A percentile compares a stretch with the other conserved stretches of the same genome.
Evolutionary conservation across 805 yeast species (phyloP).

Genomic region (Saturnispora mendoncae): DNA sequence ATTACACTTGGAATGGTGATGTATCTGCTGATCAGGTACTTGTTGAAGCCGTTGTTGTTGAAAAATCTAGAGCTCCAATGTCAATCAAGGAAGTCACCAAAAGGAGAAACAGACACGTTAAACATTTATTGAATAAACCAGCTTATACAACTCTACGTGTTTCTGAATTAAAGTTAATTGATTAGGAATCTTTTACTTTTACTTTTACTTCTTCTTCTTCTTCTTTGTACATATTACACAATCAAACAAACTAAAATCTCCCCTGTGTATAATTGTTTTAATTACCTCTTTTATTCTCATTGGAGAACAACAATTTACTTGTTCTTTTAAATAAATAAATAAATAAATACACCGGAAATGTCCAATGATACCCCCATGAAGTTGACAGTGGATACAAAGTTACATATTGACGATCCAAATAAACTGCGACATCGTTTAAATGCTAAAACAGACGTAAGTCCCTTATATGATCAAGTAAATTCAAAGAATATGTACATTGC

Average conservation of each 20-base stretch:
- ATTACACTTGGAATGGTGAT: slow-evolving; percentile 58
- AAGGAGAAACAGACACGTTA: slow-evolving; percentile 68
- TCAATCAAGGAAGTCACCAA: slow-evolving; percentile 66
- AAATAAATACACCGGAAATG: no score
- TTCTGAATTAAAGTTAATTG: slow-evolving; percentile 53
- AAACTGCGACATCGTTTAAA: background rate
- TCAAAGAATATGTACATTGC: slow-evolving; percentile 6
- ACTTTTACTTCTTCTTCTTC: background rate
- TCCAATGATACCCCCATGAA: slow-evolving; percentile 3
- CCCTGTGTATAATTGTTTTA: no score
- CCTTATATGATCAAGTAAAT: slow-evolving; percentile 14
- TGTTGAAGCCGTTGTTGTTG: slow-evolving; percentile 73
- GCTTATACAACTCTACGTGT: slow-evolving; percentile 72
- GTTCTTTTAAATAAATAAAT: no score
- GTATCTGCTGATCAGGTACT: slow-evolving; percentile 46
- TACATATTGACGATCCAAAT: background rate
- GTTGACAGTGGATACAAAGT: slow-evolving; percentile 7
- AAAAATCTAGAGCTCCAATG: slow-evolving; percentile 75
- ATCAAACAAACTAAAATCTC: no score
- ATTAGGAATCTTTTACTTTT: no score
- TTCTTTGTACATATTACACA: background rate
- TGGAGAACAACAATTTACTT: no score
- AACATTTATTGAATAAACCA: slow-evolving; percentile 59
- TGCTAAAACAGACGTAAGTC: slow-evolving; percentile 9
- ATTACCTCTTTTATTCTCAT: no score